A percentile compares a stretch with the other conserved stretches of the same genome.
Conservation (phyloP, 148 eudicot genomes). For the Vaccinium vitisidaea region DNA sequence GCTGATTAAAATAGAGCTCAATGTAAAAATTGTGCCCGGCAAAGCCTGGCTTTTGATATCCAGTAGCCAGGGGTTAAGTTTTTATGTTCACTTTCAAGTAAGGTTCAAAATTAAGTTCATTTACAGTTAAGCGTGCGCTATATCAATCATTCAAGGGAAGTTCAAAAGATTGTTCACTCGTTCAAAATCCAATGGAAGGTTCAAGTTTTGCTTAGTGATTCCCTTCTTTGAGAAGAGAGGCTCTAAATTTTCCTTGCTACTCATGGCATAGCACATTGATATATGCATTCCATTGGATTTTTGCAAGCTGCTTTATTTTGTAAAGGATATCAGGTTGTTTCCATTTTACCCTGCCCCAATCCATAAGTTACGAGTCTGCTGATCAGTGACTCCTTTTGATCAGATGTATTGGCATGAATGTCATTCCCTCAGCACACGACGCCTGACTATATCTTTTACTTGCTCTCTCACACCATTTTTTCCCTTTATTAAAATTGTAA, state of each 20-base stretch:
- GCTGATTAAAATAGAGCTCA: neutral
- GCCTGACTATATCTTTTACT: slow-evolving; percentile 2
- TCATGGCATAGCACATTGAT: neutral
- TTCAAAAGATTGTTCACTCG: neutral
- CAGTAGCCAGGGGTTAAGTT: neutral
- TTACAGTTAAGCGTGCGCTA: neutral
- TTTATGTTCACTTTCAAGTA: neutral
- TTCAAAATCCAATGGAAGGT: neutral
- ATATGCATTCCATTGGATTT: neutral
- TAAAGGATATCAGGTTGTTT: slow-evolving; percentile 4
- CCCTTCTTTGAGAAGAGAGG: neutral
- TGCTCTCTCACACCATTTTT: slow-evolving; percentile 2
- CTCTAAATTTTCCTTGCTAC: neutral
- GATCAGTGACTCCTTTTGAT: neutral
- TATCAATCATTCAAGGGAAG: neutral
- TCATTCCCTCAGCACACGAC: neutral
- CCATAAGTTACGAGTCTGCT: neutral
- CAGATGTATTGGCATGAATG: neutral
- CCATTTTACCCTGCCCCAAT: neutral
- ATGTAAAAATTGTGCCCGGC: neutral
- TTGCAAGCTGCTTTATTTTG: neutral
- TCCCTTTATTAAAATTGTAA: neutral
- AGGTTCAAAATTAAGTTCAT: neutral
- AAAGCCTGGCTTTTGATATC: neutral
- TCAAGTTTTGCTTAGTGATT: neutral